Evolutionary conservation across 805 yeast genomes (phyloP), one percentile per base, ranked within the genome.

Genomic region (Saccharomycopsis sp.): DNA sequence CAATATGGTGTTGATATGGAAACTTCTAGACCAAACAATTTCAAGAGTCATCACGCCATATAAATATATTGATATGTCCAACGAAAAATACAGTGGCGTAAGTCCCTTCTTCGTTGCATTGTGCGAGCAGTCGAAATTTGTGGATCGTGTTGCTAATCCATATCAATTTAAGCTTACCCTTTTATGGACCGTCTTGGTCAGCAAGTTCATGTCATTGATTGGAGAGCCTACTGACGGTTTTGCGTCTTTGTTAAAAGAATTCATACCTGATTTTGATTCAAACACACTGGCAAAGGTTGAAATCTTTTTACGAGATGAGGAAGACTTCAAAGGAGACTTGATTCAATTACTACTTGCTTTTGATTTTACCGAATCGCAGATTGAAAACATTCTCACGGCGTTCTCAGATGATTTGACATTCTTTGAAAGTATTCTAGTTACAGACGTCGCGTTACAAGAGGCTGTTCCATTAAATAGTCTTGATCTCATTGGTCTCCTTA

Each of bases 41-140:
- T 75, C 89, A 0, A 78, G 97, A 61, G 77, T 85, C 61, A 78
- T 85, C 41, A 71, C 90, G 0, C 97, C 98, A 0, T 94, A 87
- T 71, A 90, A 88, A 66, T 92, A 91, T 64, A 78, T 89, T 55
- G 97, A 92, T 66, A 61, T 69, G 55, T 75, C 82, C 2, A 70
- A 68, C 29, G 24, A 24, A 1, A 57, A 62, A 0, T 65, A 65
- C n/a, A 59, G 64, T 0, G 64, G 66, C 29, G 64, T 82, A 14
- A 83, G 90, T 58, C 88, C 90, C 0, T 77, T 85, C 54, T 63
- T 78, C 1, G 73, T 82, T 14, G 77, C 85, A 0, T 63, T 85
- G 2, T 68, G 82, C 51, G 97, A 91, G 62, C 97, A 91, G 66
- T 79, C 86, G 70, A 74, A 76, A 55, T 88, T 77, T 66, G 77